phyloP scores from a whole-genome alignment of 2,329 filamentous ascomycete species.

The Talaromyces islandicus region DNA sequence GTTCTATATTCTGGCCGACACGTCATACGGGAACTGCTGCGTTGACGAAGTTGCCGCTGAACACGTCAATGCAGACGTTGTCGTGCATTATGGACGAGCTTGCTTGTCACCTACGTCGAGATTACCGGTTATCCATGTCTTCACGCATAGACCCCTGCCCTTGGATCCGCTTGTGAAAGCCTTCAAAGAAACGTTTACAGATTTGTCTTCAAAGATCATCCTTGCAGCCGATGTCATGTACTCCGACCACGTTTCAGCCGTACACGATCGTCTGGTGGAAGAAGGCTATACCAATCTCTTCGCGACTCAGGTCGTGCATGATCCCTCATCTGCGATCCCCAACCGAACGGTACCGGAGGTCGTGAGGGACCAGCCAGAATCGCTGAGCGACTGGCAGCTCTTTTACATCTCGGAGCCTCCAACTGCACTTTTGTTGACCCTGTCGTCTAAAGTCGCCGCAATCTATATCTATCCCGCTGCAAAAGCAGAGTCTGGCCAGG shows the following conservation, averaged over 20 bases:
- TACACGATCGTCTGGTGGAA: slow-evolving; percentile 51
- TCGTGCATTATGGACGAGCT: slow-evolving; percentile 89
- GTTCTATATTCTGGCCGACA: slow-evolving; percentile 86
- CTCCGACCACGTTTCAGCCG: slow-evolving; percentile 60
- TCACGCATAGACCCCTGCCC: slow-evolving; percentile 68
- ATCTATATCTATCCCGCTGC: slow-evolving; percentile 70
- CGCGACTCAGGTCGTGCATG: slow-evolving; percentile 65
- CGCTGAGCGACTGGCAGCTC: slow-evolving; percentile 63
- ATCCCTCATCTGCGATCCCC: slow-evolving; percentile 74
- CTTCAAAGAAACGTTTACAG: slow-evolving; percentile 64
- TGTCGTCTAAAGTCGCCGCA: slow-evolving; percentile 72
- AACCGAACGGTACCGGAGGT: slow-evolving; percentile 66
- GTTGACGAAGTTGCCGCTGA: slow-evolving; percentile 96
- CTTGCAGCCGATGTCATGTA: slow-evolving; percentile 90
- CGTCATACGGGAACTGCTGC: slow-evolving; percentile 94
- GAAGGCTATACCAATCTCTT: slow-evolving; percentile 66
- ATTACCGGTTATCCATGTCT: slow-evolving; percentile 84
- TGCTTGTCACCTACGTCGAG: slow-evolving; percentile 86
- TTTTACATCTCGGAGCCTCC: slow-evolving; percentile 83
- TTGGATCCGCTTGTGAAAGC: slow-evolving; percentile 51
- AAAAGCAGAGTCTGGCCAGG: slow-evolving; percentile 16
- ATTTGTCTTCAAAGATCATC: slow-evolving; percentile 59
- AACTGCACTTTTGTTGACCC: slow-evolving; percentile 74
- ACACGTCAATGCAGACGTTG: slow-evolving; percentile 81
- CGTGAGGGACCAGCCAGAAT: slow-evolving; percentile 38